Evolutionary conservation across 2,329 filamentous ascomycete genomes (phyloP), one percentile per base, ranked within the genome.

Genomic region (Cadophora sp.): DNA sequence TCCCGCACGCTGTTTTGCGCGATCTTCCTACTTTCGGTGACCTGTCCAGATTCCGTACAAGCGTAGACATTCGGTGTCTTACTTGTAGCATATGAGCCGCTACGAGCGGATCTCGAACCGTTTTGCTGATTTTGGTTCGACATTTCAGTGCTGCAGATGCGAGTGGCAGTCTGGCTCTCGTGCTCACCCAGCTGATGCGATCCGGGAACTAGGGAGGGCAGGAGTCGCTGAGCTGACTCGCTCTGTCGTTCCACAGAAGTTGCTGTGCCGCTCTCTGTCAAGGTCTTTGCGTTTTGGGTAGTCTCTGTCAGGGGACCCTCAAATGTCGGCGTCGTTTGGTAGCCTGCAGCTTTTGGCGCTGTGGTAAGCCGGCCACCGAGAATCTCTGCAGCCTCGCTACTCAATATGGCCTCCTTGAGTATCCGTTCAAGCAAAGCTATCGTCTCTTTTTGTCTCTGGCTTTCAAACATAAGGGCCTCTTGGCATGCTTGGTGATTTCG

Each of bases 241-340:
- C 48, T 64, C 5, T 64, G n/a, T 46, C 34, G 14, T 53, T 56
- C 31, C 14, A 64, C n/a, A 64, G 34, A 56, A 55, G 31, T 56
- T 27, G n/a, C 12, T 55, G 4, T 43, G 34, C 50, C 24, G 46
- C 0, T 64, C 19, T 55, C 34, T 64, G 14, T 56, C 11, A 64
- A 55, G 12, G 29, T 64, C 22, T 55, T 43, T 40, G 6, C 31
- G 34, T 26, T 56, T 64, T n/a, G n/a, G 31, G 62, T 34, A 26
- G 8, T 27, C 62, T 43, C 24, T 43, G 37, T 56, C 9, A 34
- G 19, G 29, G 16, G 34, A 37, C 14, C 29, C 16, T 34, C 16
- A 34, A 37, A 37, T 22, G 16, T 56, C 19, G 16, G 16, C 34
- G 16, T 56, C 29, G 16, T 56, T 56, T 56, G 16, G 34, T n/a